These are phyloP conservation scores for Coemansia guatemalensis DNA, from an alignment of 192 early-diverging fungal genomes.

Conservation along the genomic window DNA sequence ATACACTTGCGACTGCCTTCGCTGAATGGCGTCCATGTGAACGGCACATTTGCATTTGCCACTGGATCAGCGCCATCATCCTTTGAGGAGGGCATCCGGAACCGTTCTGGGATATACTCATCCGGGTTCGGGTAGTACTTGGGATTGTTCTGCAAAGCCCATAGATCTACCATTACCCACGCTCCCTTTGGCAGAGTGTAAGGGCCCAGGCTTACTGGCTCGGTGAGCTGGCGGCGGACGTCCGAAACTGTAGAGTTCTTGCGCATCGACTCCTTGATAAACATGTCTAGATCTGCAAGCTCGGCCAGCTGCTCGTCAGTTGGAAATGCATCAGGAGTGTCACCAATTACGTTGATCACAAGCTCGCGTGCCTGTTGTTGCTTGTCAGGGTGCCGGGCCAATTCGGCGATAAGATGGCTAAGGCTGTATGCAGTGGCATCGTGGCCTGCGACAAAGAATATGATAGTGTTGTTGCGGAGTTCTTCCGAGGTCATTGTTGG, in stretches of 20 bases:
- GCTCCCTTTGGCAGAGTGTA: slow-evolving; percentile 57
- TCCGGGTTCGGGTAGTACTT: slow-evolving; percentile 52
- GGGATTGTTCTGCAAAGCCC: slow-evolving; percentile 58
- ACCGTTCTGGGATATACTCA: slow-evolving; percentile 57
- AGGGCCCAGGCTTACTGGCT: slow-evolving; percentile 49
- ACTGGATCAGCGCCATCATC: neutral
- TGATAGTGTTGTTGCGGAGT: slow-evolving; percentile 53
- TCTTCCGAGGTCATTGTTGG: slow-evolving; percentile 48
- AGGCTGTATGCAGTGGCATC: slow-evolving; percentile 52
- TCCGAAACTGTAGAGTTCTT: slow-evolving; percentile 45
- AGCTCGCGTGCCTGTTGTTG: slow-evolving; percentile 45
- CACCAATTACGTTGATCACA: slow-evolving; percentile 49
- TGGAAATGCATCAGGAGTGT: slow-evolving; percentile 52
- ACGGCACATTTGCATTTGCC: slow-evolving; percentile 16
- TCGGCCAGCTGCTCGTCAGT: slow-evolving; percentile 54
- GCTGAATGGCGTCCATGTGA: slow-evolving; percentile 63
- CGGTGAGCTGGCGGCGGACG: slow-evolving; percentile 42
- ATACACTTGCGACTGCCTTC: slow-evolving; percentile 60
- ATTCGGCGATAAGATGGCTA: slow-evolving; percentile 43
- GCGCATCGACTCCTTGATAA: slow-evolving; percentile 56
- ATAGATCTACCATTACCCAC: slow-evolving; percentile 56
- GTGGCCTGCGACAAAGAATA: slow-evolving; percentile 62
- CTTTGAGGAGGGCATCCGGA: neutral
- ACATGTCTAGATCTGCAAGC: slow-evolving; percentile 50
- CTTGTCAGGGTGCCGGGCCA: slow-evolving; percentile 53